phyloP scores from a whole-genome alignment of 164 flowering plant genomes.

The Vitis cinerea region DNA sequence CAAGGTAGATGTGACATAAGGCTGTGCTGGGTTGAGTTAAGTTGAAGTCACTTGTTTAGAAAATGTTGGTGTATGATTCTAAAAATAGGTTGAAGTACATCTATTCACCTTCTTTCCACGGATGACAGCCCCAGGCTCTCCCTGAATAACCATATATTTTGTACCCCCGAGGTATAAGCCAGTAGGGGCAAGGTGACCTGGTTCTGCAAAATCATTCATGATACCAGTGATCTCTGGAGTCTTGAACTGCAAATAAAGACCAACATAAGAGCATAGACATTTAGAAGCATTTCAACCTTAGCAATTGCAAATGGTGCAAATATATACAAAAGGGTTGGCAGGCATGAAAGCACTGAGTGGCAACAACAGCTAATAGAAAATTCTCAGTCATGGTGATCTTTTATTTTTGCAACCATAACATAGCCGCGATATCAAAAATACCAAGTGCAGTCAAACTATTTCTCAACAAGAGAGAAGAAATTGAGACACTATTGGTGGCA shows the following conservation, averaged over 20 bases:
- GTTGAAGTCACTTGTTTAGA: not conserved
- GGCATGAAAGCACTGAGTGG: too few relatives aligned
- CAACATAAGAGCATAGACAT: not conserved
- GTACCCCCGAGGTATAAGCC: constrained; percentile 53
- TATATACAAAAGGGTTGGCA: too few relatives aligned
- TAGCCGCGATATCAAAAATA: not conserved
- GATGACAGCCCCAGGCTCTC: constrained; percentile 66
- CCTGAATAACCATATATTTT: constrained; percentile 70
- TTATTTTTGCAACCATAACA: not conserved
- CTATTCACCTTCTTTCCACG: constrained; percentile 62
- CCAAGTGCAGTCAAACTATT: too few relatives aligned
- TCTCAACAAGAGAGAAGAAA: too few relatives aligned
- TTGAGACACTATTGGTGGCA: too few relatives aligned
- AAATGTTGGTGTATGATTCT: not conserved
- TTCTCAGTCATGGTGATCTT: too few relatives aligned
- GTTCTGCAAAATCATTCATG: constrained; percentile 52
- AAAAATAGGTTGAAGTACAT: not conserved
- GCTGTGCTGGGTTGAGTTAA: not conserved
- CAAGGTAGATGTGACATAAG: too few relatives aligned
- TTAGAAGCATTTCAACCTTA: not conserved
- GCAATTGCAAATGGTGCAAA: not conserved
- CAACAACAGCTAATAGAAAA: too few relatives aligned
- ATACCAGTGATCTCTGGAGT: constrained; percentile 44
- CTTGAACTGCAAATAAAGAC: constrained; percentile 35
- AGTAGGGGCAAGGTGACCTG: constrained; percentile 61